Evolutionary conservation across 495 filamentous ascomycete genomes (phyloP).

Genomic region (Parathielavia hyrcaniae): DNA sequence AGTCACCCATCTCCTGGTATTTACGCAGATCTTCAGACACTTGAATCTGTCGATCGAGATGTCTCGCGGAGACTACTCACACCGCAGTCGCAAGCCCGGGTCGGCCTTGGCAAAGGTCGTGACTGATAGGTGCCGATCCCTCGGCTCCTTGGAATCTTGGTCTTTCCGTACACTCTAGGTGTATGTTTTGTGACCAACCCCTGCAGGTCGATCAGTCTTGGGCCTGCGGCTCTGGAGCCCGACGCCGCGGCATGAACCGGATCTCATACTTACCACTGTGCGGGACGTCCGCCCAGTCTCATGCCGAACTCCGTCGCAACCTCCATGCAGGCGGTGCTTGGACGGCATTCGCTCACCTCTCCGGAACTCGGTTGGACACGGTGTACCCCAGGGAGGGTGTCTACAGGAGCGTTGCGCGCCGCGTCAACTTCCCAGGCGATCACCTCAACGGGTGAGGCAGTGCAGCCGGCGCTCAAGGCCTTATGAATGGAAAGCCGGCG

Average conservation of each 20-base stretch:
- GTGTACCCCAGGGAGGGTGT: neutral
- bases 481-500: slow-evolving; percentile 11
- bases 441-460: neutral
- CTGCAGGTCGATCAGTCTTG: neutral
- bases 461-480: neutral
- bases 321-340: slow-evolving; percentile 6
- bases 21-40: neutral
- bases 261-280: neutral
- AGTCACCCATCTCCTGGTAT: slow-evolving; percentile 4
- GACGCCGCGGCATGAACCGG: neutral
- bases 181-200: neutral
- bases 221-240: neutral
- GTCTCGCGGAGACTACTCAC: neutral
- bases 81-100: neutral
- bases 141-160: neutral
- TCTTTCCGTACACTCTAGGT: neutral
- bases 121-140: neutral
- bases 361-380: slow-evolving; percentile 1
- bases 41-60: neutral
- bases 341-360: no score
- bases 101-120: slow-evolving; percentile 1
- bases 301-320: neutral
- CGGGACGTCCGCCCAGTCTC: neutral
- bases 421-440: neutral
- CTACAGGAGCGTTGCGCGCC: neutral